These are phyloP conservation scores for Nicotiana paniculata DNA, from an alignment of 257 asterid species.

Conservation along the genomic window DNA sequence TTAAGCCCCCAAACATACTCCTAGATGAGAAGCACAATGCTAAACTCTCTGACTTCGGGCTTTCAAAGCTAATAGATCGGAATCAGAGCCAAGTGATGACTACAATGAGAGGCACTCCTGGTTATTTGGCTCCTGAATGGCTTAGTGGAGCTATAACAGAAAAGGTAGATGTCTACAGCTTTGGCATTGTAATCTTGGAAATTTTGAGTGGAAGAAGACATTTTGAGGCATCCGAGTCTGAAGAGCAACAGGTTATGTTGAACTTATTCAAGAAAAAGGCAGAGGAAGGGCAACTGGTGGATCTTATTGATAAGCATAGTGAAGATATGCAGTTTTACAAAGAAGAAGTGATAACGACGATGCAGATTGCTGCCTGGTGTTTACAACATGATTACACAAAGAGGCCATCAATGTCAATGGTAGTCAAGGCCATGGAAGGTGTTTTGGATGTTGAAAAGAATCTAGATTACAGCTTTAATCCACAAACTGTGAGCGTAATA, in stretches of 20 bases:
- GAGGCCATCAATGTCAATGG: constrained; percentile 21
- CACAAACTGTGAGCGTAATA: neutral
- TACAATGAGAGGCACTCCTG: constrained; percentile 27
- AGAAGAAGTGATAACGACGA: constrained; percentile 5
- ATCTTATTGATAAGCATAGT: constrained; percentile 17
- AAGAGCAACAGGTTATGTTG: constrained; percentile 10
- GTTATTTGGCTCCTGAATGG: constrained; percentile 28
- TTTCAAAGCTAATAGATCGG: constrained; percentile 24
- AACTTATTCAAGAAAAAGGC: constrained; percentile 20
- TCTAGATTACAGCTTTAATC: neutral
- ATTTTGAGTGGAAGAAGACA: constrained; percentile 16
- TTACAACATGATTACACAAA: constrained; percentile 13
- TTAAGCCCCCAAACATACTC: constrained; percentile 26
- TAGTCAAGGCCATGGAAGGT: constrained; percentile 20
- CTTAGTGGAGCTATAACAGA: constrained; percentile 17
- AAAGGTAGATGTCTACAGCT: constrained; percentile 24
- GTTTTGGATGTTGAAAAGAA: neutral
- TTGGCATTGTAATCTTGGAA: constrained; percentile 25
- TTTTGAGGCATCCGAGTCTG: constrained; percentile 11
- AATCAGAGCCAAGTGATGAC: constrained; percentile 23
- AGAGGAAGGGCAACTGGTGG: constrained; percentile 14
- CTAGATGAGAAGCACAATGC: constrained; percentile 23
- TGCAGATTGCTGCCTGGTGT: constrained; percentile 9
- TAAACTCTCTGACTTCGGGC: constrained; percentile 29
- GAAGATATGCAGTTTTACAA: constrained; percentile 16